Evolutionary conservation across 495 filamentous ascomycete genomes (phyloP), one percentile per base, ranked within the genome.

Genomic region (Daldinia caldariorum): DNA sequence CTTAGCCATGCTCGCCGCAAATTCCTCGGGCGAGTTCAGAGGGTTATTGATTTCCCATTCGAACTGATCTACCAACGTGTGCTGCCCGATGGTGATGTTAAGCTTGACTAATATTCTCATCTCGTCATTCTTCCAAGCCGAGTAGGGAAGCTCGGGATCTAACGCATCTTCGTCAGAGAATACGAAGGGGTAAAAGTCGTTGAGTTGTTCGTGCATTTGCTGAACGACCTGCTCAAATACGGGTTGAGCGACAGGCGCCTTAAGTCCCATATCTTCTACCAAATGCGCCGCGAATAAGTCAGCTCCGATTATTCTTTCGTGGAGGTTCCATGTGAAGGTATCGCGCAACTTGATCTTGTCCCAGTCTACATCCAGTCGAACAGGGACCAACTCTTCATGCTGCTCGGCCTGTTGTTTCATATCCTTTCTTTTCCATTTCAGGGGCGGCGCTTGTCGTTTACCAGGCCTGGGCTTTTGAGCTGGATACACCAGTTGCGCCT

Each of bases 1-100:
- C 47, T 88, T 86, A 1, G 94, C 89, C 91, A 98, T 94, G 68
- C 89, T 88, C 50, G 88, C 82, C 13, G 95, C 96, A 78, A 99
- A 99, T 60, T 96, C 91, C 78, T 99, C 95, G 0, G 95, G 94
- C 0, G 89, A 94, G 79, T 99, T 98, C 66, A 89, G 82, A 0
- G 93, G 89, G 73, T 97, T 94, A 77, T 98, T 98, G 74, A 98
- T 93, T 74, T 98, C 95, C 95, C 95, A 99, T 79, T 99, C 95
- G 58, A 99, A 98, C 76, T 99, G 96, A 73, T 99, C 95, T 22
- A 97, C 89, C 29, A 99, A 84, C 0, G 94, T 97, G 77, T 97
- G 92, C 66, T 92, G 90, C 2, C 95, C 96, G 77, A 99, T 97
- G 26, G 95, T 98, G 74, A 99, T 97, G 76, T 99, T 97, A 43